Evolutionary conservation across 164 flowering plant genomes (phyloP).

Genomic region (Stephania japonica): DNA sequence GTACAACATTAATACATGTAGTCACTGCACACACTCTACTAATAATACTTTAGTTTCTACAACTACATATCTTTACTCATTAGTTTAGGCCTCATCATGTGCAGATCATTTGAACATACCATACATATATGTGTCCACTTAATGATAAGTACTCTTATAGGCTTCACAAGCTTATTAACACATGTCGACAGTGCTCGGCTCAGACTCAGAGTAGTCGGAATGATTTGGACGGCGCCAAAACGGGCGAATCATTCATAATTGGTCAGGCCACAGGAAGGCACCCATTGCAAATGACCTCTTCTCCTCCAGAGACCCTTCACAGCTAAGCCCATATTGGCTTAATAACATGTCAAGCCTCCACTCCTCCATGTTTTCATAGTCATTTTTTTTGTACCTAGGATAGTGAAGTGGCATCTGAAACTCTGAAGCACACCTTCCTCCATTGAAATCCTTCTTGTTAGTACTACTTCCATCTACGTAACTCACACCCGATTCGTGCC

Average conservation of each 20-base stretch:
- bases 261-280: slow-evolving; percentile 45
- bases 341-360: slow-evolving; percentile 31
- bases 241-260: slow-evolving; percentile 13
- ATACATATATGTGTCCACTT: not conserved
- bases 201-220: too few relatives aligned
- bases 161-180: not conserved
- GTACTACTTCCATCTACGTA: not conserved
- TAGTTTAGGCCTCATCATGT: not conserved
- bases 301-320: slow-evolving; percentile 30
- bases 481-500: not conserved
- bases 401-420: slow-evolving; percentile 48
- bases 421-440: slow-evolving; percentile 9
- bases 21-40: not conserved
- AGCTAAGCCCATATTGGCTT: slow-evolving; percentile 29
- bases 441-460: slow-evolving; percentile 6
- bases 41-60: not conserved
- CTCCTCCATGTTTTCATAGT: slow-evolving; percentile 32
- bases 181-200: too few relatives aligned
- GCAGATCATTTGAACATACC: not conserved
- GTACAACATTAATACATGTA: not conserved
- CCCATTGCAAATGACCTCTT: slow-evolving; percentile 44
- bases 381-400: slow-evolving; percentile 33
- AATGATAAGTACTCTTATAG: not conserved
- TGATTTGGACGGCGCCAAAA: not conserved
- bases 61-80: not conserved